phyloP scores from a whole-genome alignment of 1,284 basidiomycete species.

The Apiotrichum mycotoxinovorans region DNA sequence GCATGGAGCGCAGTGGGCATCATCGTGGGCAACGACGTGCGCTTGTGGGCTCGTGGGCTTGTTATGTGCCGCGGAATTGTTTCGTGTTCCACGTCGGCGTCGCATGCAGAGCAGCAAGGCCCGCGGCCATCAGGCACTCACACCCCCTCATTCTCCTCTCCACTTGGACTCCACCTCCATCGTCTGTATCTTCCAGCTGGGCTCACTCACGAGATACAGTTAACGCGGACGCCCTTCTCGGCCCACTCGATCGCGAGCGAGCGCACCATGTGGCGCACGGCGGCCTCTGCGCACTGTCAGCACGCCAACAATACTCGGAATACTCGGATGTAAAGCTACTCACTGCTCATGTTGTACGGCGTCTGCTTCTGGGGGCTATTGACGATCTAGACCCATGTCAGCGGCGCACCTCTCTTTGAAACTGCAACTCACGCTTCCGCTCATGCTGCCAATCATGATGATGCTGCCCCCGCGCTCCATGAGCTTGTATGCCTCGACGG shows the following conservation, averaged over 20 bases:
- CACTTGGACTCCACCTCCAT: too few species aligned
- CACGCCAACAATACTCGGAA: not conserved
- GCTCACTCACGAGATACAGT: constrained; percentile 45
- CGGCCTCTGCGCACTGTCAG: constrained; percentile 40
- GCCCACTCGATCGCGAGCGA: constrained; percentile 59
- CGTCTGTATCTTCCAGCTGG: not conserved
- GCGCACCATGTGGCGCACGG: constrained; percentile 54
- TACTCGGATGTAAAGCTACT: constrained; percentile 9
- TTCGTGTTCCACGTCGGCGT: too few species aligned
- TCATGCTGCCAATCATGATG: constrained; percentile 87
- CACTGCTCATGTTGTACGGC: constrained; percentile 89
- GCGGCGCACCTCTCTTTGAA: not conserved
- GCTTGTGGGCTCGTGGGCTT: too few species aligned
- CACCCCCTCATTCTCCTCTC: too few species aligned
- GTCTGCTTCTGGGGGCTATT: constrained; percentile 87
- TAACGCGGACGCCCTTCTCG: constrained; percentile 54
- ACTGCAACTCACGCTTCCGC: constrained; percentile 63
- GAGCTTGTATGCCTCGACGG: constrained; percentile 76
- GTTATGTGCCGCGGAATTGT: too few species aligned
- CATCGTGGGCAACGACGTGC: too few species aligned
- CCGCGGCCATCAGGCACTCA: too few species aligned
- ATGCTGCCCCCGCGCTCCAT: constrained; percentile 68
- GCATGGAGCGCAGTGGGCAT: too few species aligned
- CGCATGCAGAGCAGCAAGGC: too few species aligned
- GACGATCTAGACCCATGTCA: constrained; percentile 61